Conservation (phyloP, 768 basidiomycete species). For the Mrakia hoshinonis region DNA sequence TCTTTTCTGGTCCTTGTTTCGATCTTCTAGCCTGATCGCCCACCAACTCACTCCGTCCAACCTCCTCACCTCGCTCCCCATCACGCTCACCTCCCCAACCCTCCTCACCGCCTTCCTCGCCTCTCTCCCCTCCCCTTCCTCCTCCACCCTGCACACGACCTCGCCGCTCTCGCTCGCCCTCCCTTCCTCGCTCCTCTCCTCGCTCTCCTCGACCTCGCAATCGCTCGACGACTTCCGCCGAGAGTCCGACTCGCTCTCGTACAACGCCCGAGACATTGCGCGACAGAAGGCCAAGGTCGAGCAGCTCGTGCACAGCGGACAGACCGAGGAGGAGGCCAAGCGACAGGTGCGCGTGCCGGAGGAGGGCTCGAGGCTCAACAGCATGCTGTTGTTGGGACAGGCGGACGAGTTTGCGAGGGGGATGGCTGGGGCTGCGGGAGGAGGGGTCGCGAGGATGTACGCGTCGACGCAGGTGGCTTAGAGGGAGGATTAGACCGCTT, state of each 20-base stretch:
- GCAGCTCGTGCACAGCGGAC: conserved; percentile 16
- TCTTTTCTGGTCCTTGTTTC: neutral
- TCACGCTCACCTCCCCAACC: conserved; percentile 25
- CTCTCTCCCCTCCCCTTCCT: conserved; percentile 16
- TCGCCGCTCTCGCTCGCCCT: conserved; percentile 21
- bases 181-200: conserved; percentile 21
- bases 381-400: conserved; percentile 25
- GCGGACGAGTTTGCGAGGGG: conserved; percentile 28
- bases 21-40: conserved; percentile 18
- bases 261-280: conserved; percentile 30
- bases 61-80: conserved; percentile 27
- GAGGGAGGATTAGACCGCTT: neutral
- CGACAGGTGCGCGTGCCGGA: conserved; percentile 23
- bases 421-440: conserved; percentile 15
- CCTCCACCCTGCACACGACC: neutral
- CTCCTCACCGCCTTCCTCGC: conserved; percentile 27
- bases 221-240: conserved; percentile 28
- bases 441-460: conserved; percentile 28
- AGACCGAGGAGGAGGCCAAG: conserved; percentile 24
- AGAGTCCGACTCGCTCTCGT: conserved; percentile 27
- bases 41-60: conserved; percentile 26
- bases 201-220: conserved; percentile 22
- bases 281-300: conserved; percentile 27
- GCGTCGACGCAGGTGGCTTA: conserved; percentile 11
- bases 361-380: conserved; percentile 17